Base-by-base conservation (phyloP, 2,329 filamentous ascomycete species). In the Bipolaris cookei region DNA sequence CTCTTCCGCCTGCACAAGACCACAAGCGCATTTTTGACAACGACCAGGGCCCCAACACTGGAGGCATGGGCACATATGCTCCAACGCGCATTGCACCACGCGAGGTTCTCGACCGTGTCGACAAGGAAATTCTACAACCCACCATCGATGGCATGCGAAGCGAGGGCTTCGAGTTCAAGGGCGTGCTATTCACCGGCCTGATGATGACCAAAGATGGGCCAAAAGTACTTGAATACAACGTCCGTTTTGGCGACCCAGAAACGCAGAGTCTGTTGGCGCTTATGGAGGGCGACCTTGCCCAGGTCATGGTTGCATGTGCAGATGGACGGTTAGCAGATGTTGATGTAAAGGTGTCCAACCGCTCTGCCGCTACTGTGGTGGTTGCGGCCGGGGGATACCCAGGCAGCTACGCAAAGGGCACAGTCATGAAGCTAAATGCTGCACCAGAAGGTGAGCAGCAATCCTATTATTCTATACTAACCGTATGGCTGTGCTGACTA, bases 51-150 rank as follows among this genome's bases (percentile, higher is more conserved):
- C 91, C 92, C 35, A 98, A 98, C 79, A 98, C 95, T 2, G 95
- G 94, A 58, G 95, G 95, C 38, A 98, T 98, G 95, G 95, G 95
- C 49, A 97, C 92, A 74, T 98, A 98, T 77, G 92, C 93, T 14
- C 96, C 93, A 1, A 90, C 81, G 6, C 76, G 72, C 35, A 79
- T 78, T 23, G 80, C 81, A 14, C 80, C 77, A 0, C 65, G 68
- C 49, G 86, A 89, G 59, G 82, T 96, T n/a, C 84, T 95, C 16
- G 88, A 88, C 16, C 83, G 88, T 59, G 87, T 99, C 59, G 89
- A 97, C 73, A 83, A 83, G 54, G 90, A 90, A 32, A 89, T 97
- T 52, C 84, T 98, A n/a, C 87, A 92, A 75, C 93, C 94, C 6
- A 97, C 93, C 2, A 86, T 98, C 59, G 86, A 91, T 58, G 93